Percentiles rank a stretch among this genome's conserved stretches.
These are phyloP conservation scores for Gossypium lobatum DNA, from an alignment of 441 rosid species.

Conservation along the genomic window DNA sequence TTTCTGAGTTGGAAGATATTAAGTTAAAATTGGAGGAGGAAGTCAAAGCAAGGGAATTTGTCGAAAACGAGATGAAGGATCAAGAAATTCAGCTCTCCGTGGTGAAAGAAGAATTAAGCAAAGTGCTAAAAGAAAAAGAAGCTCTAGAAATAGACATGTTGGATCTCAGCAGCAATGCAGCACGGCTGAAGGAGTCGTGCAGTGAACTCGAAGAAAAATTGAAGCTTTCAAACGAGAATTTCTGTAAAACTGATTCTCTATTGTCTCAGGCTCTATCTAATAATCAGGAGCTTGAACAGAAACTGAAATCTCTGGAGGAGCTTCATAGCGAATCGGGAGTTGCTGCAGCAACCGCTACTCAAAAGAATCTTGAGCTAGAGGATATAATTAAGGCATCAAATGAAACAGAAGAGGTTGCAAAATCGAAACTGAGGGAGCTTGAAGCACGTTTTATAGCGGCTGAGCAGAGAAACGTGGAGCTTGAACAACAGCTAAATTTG, in stretches of 20 bases:
- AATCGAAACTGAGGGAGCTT: slow-evolving; percentile 57
- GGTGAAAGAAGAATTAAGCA: slow-evolving; percentile 32
- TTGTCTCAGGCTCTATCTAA: slow-evolving; percentile 65
- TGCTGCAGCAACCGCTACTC: slow-evolving; percentile 59
- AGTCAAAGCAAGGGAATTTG: slow-evolving; percentile 34
- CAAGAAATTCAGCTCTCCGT: slow-evolving; percentile 31
- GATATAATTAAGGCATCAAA: slow-evolving; percentile 46
- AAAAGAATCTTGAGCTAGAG: slow-evolving; percentile 71
- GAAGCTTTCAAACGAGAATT: slow-evolving; percentile 63
- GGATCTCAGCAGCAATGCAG: slow-evolving; percentile 42
- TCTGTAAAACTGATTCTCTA: slow-evolving; percentile 54
- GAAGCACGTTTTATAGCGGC: slow-evolving; percentile 52
- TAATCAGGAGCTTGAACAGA: slow-evolving; percentile 67
- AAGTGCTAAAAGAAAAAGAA: slow-evolving; percentile 45
- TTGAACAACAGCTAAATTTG: slow-evolving; percentile 63
- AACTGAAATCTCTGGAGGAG: slow-evolving; percentile 64
- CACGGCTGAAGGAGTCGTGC: slow-evolving; percentile 38
- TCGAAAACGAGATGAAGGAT: slow-evolving; percentile 34
- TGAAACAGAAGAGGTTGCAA: slow-evolving; percentile 61
- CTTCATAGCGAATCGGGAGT: slow-evolving; percentile 51
- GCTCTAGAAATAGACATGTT: slow-evolving; percentile 46
- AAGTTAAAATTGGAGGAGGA: slow-evolving; percentile 54
- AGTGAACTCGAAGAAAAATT: slow-evolving; percentile 58
- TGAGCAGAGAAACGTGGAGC: slow-evolving; percentile 68
- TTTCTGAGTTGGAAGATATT: slow-evolving; percentile 43